Evolutionary conservation across 768 basidiomycete genomes (phyloP), one percentile per base, ranked within the genome.

Genomic region (Pisolithus albus): DNA sequence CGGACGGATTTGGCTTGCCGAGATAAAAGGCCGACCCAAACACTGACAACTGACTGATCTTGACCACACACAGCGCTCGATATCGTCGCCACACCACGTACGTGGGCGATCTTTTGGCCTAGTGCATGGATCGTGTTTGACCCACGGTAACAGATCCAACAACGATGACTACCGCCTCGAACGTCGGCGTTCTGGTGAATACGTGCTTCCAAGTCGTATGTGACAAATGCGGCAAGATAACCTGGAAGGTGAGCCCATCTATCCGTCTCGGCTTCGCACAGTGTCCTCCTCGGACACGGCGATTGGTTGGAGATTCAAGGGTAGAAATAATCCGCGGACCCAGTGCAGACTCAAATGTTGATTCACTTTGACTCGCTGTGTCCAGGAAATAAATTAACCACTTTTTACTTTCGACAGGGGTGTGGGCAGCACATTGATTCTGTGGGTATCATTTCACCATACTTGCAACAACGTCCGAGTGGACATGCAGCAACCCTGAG

Each of bases 351-450:
- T 26, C 26, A 23, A 23, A n/a, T n/a, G 30, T 32, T 10, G 30
- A 10, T 11, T 10, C 30, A 11, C 30, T 32, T 32, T 32, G 30
- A 10, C 30, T 32, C 30, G 30, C 38, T 11, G 18, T n/a, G 18
- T 19, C 15, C 34, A 43, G 41, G 41, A 43, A 13, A 39, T 41
- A 36, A 47, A 50, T 51, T 59, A 30, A 60, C 30, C 34, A 19
- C 23, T 23, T 24, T 47, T 46, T 42, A 11, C 36, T 55, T 46
- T 37, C 8, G 39, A 58, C 71, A 88, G 86, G 86, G 86, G 46
- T 88, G 86, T 55, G 86, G 86, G 9, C 59, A 60, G 52, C 86
- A 88, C 66, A 78, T 76, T 61, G 81, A 86, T 48, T 53, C 69
- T 65, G 86, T 84, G 66, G 75, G 78, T 74, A 54, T 36, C 52